A percentile compares a stretch with the other conserved stretches of the same genome.
Evolutionary conservation across 2,329 filamentous ascomycete genomes (phyloP).

Genomic region (Hypomyces perniciosus): DNA sequence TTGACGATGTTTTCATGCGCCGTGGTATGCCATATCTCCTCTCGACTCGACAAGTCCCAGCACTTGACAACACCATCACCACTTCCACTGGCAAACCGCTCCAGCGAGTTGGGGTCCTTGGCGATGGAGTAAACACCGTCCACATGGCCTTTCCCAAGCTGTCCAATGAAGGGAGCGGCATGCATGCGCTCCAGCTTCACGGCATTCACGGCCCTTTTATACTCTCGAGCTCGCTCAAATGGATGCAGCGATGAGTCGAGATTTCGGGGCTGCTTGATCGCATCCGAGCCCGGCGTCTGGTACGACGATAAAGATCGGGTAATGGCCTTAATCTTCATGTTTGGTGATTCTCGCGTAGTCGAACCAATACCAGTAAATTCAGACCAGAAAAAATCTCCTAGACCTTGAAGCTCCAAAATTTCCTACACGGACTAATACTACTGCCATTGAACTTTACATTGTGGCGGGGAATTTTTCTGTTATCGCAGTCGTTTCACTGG

Average conservation of each 20-base stretch:
- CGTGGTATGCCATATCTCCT: constrained; percentile 69
- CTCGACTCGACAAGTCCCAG: constrained; percentile 69
- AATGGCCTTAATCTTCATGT: constrained; percentile 60
- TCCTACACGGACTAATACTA: not conserved
- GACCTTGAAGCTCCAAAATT: not conserved
- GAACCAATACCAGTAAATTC: not conserved
- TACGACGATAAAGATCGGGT: constrained; percentile 58
- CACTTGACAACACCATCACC: constrained; percentile 93
- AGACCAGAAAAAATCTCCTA: not conserved
- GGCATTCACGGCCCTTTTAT: constrained; percentile 57
- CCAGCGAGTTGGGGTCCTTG: constrained; percentile 69
- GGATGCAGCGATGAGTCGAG: constrained; percentile 82
- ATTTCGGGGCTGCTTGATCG: constrained; percentile 61
- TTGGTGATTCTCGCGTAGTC: not conserved
- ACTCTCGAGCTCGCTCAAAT: constrained; percentile 82
- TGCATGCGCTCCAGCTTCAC: constrained; percentile 94
- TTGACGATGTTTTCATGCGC: constrained; percentile 95
- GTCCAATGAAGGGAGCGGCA: constrained; percentile 64
- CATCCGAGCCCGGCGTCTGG: constrained; percentile 61
- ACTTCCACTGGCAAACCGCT: constrained; percentile 73
- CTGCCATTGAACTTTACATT: not conserved
- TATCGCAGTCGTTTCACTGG: constrained; percentile 19
- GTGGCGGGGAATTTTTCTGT: constrained; percentile 27
- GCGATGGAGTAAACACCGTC: constrained; percentile 78
- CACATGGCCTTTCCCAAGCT: constrained; percentile 85